phyloP scores from a whole-genome alignment of 1,284 basidiomycete genomes.

The Bondarzewia mesenterica region DNA sequence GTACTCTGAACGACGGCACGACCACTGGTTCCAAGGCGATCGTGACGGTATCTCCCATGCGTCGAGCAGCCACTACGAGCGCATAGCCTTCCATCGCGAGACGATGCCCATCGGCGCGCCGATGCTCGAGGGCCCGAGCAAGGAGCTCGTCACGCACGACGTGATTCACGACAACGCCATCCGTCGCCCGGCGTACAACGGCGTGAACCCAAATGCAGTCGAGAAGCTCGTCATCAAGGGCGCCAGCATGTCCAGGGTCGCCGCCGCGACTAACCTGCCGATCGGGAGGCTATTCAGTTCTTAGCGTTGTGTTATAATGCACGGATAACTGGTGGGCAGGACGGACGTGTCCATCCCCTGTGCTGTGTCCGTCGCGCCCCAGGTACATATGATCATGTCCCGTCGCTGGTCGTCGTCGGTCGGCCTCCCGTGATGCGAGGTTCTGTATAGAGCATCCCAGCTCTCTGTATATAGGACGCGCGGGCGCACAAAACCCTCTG shows the following conservation, averaged over 20 bases:
- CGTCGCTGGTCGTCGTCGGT: no score
- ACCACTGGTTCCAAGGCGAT: constrained; percentile 59
- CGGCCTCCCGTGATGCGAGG: no score
- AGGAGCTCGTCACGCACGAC: neutral
- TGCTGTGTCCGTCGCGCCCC: no score
- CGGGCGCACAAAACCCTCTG: neutral
- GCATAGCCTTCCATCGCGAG: neutral
- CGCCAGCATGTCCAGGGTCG: constrained; percentile 1
- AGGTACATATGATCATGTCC: no score
- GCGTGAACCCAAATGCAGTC: neutral
- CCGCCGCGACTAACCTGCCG: neutral
- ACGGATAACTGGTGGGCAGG: no score
- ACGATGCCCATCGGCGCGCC: neutral
- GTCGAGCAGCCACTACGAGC: neutral
- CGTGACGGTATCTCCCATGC: constrained; percentile 9
- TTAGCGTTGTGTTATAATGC: no score
- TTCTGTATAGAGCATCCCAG: no score
- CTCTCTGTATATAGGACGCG: neutral
- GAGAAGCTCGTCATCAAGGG: constrained; percentile 1
- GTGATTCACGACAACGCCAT: neutral
- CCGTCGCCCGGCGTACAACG: neutral
- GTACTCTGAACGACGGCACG: constrained; percentile 23
- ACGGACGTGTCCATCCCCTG: no score
- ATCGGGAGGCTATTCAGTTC: neutral
- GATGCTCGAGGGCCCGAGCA: neutral